Conservation (phyloP, 495 filamentous ascomycete genomes). For the Penicillium chermesinum region DNA sequence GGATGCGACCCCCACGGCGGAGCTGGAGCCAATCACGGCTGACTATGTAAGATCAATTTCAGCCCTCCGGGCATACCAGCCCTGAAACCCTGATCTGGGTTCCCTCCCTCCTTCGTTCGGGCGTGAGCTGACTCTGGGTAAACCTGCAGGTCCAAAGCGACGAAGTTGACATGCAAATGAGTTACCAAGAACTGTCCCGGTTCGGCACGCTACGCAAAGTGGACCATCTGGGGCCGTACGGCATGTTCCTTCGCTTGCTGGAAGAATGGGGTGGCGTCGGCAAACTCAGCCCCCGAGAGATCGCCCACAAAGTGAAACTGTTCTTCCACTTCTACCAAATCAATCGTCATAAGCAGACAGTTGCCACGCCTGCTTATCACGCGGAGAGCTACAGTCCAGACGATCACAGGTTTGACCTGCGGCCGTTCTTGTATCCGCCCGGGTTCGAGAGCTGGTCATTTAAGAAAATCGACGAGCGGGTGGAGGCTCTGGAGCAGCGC, state of each 20-base stretch:
- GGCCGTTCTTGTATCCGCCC: slow-evolving; percentile 9
- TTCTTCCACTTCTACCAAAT: slow-evolving; percentile 14
- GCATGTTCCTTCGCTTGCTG: slow-evolving; percentile 9
- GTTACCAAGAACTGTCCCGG: slow-evolving; percentile 7
- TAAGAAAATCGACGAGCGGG: slow-evolving; percentile 6
- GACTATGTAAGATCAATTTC: slow-evolving; percentile 5
- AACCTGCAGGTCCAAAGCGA: slow-evolving; percentile 5
- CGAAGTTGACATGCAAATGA: slow-evolving; percentile 12
- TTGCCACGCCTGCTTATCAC: slow-evolving; percentile 9
- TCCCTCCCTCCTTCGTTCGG: too few relatives aligned
- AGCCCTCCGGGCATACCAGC: too few relatives aligned
- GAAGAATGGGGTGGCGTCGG: slow-evolving; percentile 10
- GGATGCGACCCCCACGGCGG: slow-evolving; percentile 7
- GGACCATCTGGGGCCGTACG: slow-evolving; percentile 8
- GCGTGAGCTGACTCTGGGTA: too few relatives aligned
- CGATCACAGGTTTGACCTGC: slow-evolving; percentile 10
- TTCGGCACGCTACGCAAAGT: slow-evolving; percentile 8
- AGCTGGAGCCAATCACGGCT: slow-evolving; percentile 9
- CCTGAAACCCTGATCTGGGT: too few relatives aligned
- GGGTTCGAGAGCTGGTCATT: slow-evolving; percentile 12
- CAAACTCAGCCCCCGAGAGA: slow-evolving; percentile 6
- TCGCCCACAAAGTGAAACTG: slow-evolving; percentile 9
- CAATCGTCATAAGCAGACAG: slow-evolving; percentile 11
- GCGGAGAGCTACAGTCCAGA: slow-evolving; percentile 10
- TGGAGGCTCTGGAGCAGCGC: slow-evolving; percentile 7